Evolutionary conservation across 148 eudicot genomes (phyloP), one percentile per base, ranked within the genome.

Genomic region (Suaeda aralocaspica): DNA sequence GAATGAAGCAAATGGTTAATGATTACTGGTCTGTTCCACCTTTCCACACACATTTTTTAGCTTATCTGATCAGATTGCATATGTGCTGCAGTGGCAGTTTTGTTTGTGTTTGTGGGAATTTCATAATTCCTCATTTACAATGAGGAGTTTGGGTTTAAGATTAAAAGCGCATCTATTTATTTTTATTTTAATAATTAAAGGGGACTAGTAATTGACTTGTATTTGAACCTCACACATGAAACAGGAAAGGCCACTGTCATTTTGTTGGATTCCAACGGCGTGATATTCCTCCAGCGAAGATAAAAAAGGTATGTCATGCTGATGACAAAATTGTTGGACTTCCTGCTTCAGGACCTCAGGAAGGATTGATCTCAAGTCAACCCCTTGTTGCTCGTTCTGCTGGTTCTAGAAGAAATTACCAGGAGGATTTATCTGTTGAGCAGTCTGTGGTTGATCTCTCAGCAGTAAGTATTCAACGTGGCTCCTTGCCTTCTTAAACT

Each of bases 171-270:
- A n/a, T n/a, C n/a, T n/a, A n/a, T n/a, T n/a, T n/a, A n/a, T n/a
- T n/a, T n/a, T n/a, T n/a, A n/a, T n/a, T n/a, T n/a, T n/a, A n/a
- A n/a, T n/a, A n/a, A n/a, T n/a, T n/a, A n/a, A n/a, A n/a, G n/a
- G n/a, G n/a, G n/a, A n/a, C n/a, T n/a, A n/a, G n/a, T n/a, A n/a
- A n/a, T n/a, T 76, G 50, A 53, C 31, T 19, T 61, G 9, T 65
- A 3, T 36, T 34, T 46, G 21, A 22, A 25, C 39, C 22, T 45
- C 22, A 50, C 74, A 57, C 22, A 29, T 69, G 53, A 66, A 42
- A 48, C 85, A 94, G 98, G 98, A 94, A 36, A 78, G 67, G 70
- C 52, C 85, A 89, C 79, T 88, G 92, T 79, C 92, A 94, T 79
- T 79, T 85, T 69, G 64, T 87, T 64, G 98, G 96, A 45, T 69